These are phyloP conservation scores for Podila horticola DNA, from an alignment of 192 early-diverging fungal species.

Conservation along the genomic window DNA sequence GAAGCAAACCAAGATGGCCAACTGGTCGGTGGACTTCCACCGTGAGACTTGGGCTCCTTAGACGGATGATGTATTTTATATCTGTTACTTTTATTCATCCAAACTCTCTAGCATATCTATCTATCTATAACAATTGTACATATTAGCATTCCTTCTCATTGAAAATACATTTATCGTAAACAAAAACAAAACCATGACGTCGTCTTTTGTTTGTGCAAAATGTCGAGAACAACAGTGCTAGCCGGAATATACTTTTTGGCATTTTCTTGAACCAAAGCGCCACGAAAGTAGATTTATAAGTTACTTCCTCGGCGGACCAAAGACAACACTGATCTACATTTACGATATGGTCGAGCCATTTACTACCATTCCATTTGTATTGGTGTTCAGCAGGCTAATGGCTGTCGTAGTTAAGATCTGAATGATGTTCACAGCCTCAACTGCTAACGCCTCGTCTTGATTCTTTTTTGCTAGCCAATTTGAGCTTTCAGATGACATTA, in stretches of 20 bases:
- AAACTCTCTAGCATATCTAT: no score
- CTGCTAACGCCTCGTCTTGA: neutral
- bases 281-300: no score
- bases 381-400: neutral
- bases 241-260: no score
- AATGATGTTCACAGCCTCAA: neutral
- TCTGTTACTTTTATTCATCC: no score
- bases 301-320: no score
- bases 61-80: neutral
- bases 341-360: neutral
- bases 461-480: neutral
- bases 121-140: no score
- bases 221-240: no score
- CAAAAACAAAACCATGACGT: no score
- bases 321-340: neutral
- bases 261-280: no score
- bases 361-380: neutral
- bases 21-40: conserved; percentile 48
- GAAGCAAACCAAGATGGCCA: conserved; percentile 35
- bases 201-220: no score
- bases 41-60: conserved; percentile 52
- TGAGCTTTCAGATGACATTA: neutral
- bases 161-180: no score
- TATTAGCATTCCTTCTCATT: no score
- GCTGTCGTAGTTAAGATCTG: neutral